Evolutionary conservation across 2,329 filamentous ascomycete species (phyloP).

Genomic region (Verticillium klebahnii): DNA sequence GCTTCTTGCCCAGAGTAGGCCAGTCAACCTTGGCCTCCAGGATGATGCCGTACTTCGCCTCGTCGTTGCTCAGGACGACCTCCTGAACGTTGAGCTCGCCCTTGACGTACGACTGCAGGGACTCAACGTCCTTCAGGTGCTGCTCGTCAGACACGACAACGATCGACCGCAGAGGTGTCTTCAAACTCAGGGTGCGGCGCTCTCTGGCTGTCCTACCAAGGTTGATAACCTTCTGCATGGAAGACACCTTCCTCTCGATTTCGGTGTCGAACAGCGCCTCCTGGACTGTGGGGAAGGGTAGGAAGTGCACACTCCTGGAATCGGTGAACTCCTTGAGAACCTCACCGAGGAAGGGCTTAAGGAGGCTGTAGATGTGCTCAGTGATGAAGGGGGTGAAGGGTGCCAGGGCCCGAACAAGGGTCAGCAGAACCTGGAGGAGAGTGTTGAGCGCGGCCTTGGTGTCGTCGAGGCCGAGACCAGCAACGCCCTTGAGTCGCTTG

Average conservation of each 20-base stretch:
- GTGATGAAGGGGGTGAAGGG: constrained; percentile 96
- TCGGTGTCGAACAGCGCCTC: constrained; percentile 82
- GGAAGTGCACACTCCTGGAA: constrained; percentile 83
- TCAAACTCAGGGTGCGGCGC: constrained; percentile 76
- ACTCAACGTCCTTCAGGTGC: constrained; percentile 82
- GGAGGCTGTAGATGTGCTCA: constrained; percentile 85
- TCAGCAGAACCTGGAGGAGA: constrained; percentile 89
- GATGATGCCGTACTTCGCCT: constrained; percentile 86
- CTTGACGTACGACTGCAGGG: constrained; percentile 79
- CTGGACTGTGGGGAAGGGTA: constrained; percentile 82
- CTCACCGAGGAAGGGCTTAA: constrained; percentile 77
- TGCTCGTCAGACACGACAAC: constrained; percentile 83
- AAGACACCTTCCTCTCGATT: constrained; percentile 78
- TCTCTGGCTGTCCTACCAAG: constrained; percentile 83
- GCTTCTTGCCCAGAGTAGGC: constrained; percentile 91
- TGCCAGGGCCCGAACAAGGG: constrained; percentile 79
- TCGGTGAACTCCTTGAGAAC: constrained; percentile 64
- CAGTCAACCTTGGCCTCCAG: constrained; percentile 90
- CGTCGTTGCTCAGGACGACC: constrained; percentile 77
- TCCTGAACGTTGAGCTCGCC: constrained; percentile 92
- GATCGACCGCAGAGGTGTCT: constrained; percentile 85
- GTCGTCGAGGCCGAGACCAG: constrained; percentile 75
- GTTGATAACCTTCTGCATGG: constrained; percentile 96
- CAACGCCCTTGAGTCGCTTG: constrained; percentile 84
- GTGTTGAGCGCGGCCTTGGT: constrained; percentile 90